Evolutionary conservation across 1,284 basidiomycete species (phyloP), one percentile per base, ranked within the genome.

Genomic region (Pseudozyma tsukubaensis): DNA sequence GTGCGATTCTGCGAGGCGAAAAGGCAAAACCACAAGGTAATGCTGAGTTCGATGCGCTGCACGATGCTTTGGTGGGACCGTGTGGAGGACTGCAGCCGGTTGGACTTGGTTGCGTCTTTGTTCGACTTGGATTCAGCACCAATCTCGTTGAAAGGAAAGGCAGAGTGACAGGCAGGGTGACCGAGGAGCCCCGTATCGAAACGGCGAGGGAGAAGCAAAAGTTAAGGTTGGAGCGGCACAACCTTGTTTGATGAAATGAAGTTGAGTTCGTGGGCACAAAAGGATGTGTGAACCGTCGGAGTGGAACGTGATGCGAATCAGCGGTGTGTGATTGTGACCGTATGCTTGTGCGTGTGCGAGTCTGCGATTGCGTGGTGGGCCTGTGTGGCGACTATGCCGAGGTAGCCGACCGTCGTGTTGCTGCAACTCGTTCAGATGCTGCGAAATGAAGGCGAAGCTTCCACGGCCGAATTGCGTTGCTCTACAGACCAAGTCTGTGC

Each of bases 231-330:
- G 60, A 55, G 50, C 61, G 67, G 50, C 8, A 35, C 35, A 57
- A 64, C 60, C 60, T 70, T 70, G 42, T 56, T n/a, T 9, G 51
- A 57, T 34, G 56, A 70, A 70, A 70, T 70, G 67, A 64, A 59
- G 45, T 60, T 59, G 56, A 32, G 35, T 43, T 18, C 19, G 60
- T 64, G 61, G 53, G 49, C 36, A 36, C 12, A 45, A 45, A 39
- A 45, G 42, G 19, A 39, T 35, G 56, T 37, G 49, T 34, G 50
- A 64, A 52, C 61, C 67, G 67, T 53, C 57, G 61, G 61, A 56
- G 11, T 70, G 61, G 67, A 59, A 52, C 48, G 53, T 50, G 50
- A 24, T 48, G 55, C 24, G 21, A 43, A 21, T 16, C 44, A 12
- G 18, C 19, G 18, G 44, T 45, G 19, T 11, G 44, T 24, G 19